Percentiles rank a stretch among this genome's conserved stretches.
Evolutionary conservation across 176 grass and related monocot genomes (phyloP).

Genomic region (Oryza glaberrima): DNA sequence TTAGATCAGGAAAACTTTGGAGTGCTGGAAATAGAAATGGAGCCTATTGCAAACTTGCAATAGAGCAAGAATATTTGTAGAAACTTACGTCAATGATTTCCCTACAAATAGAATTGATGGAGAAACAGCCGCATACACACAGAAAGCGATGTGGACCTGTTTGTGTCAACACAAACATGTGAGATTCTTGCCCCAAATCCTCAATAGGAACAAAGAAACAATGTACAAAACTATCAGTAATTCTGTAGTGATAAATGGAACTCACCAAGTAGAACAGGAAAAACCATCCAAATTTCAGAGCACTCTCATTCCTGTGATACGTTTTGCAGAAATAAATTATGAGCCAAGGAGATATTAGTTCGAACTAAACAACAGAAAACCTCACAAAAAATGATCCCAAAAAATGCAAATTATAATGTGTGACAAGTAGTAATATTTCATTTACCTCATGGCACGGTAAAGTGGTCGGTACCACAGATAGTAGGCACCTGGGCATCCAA

Average conservation of each 20-base stretch:
- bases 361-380: background rate
- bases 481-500: conserved; percentile 73
- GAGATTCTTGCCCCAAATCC: background rate
- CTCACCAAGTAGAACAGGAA: conserved; percentile 74
- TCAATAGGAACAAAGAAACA: background rate
- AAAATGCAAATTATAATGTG: background rate
- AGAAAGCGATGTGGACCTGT: conserved; percentile 76
- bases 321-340: conserved; percentile 1
- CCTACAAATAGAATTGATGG: conserved; percentile 68
- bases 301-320: conserved; percentile 69
- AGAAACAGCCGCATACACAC: conserved; percentile 66
- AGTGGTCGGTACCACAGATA: conserved; percentile 74
- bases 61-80: background rate
- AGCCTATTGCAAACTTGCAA: background rate
- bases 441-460: conserved; percentile 77
- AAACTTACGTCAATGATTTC: conserved; percentile 73
- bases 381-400: background rate
- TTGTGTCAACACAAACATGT: conserved; percentile 28
- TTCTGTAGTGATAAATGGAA: background rate
- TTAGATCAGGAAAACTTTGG: background rate
- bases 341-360: background rate
- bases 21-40: background rate
- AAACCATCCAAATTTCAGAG: conserved; percentile 76
- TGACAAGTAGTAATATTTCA: background rate
- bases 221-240: background rate